Evolutionary conservation across 2,329 filamentous ascomycete genomes (phyloP).

Genomic region (Chrysoporthe puriensis): DNA sequence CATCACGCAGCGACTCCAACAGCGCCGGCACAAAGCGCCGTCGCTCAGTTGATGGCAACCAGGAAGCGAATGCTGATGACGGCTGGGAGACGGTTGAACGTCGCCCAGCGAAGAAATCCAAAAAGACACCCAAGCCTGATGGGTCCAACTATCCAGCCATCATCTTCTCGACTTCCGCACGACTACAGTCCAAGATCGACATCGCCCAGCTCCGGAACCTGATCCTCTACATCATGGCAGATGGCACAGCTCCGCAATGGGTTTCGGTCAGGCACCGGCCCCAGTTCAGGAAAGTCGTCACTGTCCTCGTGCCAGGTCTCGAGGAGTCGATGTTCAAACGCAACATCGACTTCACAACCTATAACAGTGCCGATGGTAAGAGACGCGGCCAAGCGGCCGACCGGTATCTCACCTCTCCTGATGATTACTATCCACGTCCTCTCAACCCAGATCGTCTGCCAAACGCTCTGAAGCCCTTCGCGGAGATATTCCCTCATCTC

Average conservation of each 20-base stretch:
- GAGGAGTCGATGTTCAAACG: conserved; percentile 88
- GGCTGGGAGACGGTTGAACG: conserved; percentile 58
- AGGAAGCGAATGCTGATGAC: conserved; percentile 38
- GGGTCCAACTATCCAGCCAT: conserved; percentile 64
- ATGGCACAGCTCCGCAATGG: conserved; percentile 68
- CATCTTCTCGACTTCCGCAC: conserved; percentile 59
- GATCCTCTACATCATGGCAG: conserved; percentile 68
- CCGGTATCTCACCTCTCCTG: conserved; percentile 50
- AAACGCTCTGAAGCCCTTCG: conserved; percentile 65
- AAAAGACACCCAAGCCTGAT: conserved; percentile 61
- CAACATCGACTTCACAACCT: conserved; percentile 52
- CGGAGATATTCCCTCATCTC: conserved; percentile 81
- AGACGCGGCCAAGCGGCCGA: conserved; percentile 37
- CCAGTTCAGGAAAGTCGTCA: conserved; percentile 77
- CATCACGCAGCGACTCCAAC: conserved; percentile 24
- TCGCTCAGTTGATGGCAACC: conserved; percentile 21
- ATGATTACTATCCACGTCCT: conserved; percentile 62
- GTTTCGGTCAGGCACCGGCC: conserved; percentile 64
- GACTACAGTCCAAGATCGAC: conserved; percentile 64
- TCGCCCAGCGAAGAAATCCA: conserved; percentile 59
- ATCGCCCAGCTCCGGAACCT: conserved; percentile 66
- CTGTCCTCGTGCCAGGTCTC: conserved; percentile 88
- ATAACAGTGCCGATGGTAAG: conserved; percentile 41
- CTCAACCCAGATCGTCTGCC: conserved; percentile 57
- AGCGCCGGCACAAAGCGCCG: conserved; percentile 24